A percentile compares a stretch with the other conserved stretches of the same genome.
phyloP scores from a whole-genome alignment of 352 stramenopile species.

The Phytophthora pseudosyringae region DNA sequence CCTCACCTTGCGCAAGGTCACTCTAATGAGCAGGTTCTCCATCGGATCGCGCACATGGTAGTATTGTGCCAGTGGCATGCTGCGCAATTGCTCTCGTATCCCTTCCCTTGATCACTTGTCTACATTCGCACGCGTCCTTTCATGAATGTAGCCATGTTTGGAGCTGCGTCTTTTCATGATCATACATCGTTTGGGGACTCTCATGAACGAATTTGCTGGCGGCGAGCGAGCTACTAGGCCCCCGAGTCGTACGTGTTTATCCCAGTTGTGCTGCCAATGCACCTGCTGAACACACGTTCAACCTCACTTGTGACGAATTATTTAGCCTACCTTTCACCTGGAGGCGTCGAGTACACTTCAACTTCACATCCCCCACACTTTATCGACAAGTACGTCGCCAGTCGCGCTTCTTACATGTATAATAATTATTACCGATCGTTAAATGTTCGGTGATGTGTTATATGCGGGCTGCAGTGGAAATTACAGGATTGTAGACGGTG shows the following conservation, averaged over 20 bases:
- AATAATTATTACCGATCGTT: not conserved
- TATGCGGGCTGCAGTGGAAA: not conserved
- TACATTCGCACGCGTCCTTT: conserved; percentile 9
- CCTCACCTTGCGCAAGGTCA: conserved; percentile 68
- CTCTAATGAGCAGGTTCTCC: conserved; percentile 63
- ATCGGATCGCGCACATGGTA: conserved; percentile 83
- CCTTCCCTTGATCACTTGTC: not conserved
- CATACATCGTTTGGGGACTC: not conserved
- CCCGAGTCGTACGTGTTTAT: not conserved
- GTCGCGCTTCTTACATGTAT: not conserved
- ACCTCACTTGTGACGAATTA: not conserved
- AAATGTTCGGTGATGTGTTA: not conserved
- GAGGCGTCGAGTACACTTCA: conserved; percentile 3
- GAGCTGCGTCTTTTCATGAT: conserved; percentile 29
- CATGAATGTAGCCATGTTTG: conserved; percentile 20
- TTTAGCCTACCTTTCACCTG: conserved; percentile 2
- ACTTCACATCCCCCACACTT: not conserved
- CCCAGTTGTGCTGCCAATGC: not conserved
- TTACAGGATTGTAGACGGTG: conserved; percentile 1
- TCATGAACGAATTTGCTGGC: conserved; percentile 9
- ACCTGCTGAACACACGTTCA: not conserved
- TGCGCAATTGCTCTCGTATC: not conserved
- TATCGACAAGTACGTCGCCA: conserved; percentile 11
- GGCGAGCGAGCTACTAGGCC: conserved; percentile 2
- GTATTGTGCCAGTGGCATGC: conserved; percentile 53